These are phyloP conservation scores for Trichoderma asperelloides DNA, from an alignment of 495 filamentous ascomycete genomes.

Conservation along the genomic window DNA sequence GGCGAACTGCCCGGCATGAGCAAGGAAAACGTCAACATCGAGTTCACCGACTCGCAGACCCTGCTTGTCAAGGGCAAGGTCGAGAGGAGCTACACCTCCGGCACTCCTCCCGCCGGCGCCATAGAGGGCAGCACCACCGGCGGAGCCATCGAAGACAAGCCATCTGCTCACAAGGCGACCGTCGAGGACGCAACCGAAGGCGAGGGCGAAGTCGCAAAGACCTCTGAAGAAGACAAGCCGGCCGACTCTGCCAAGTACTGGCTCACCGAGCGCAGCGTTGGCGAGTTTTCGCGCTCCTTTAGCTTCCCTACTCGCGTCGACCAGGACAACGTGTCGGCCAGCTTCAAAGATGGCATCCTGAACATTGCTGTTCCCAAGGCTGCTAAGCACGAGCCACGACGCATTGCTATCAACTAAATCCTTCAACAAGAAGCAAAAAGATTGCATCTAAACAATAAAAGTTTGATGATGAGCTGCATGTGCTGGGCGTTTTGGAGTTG, in stretches of 20 bases:
- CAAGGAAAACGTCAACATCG: slow-evolving; percentile 63
- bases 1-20: slow-evolving; percentile 73
- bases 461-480: not conserved
- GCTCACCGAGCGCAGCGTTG: slow-evolving; percentile 70
- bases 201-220: slow-evolving; percentile 10
- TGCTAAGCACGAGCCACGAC: slow-evolving; percentile 32
- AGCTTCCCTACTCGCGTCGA: slow-evolving; percentile 66
- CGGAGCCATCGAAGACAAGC: slow-evolving; percentile 21
- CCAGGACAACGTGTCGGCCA: slow-evolving; percentile 70
- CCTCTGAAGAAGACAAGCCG: slow-evolving; percentile 18
- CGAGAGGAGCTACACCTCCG: slow-evolving; percentile 40
- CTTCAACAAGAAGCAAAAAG: not conserved
- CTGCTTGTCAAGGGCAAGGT: slow-evolving; percentile 55
- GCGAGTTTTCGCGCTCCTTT: slow-evolving; percentile 73
- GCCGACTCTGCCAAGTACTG: slow-evolving; percentile 50
- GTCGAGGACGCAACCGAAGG: slow-evolving; percentile 47
- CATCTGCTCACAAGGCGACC: slow-evolving; percentile 44
- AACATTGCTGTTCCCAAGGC: slow-evolving; percentile 68
- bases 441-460: not conserved
- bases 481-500: not conserved
- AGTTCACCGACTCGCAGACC: slow-evolving; percentile 64
- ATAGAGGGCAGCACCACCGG: slow-evolving; percentile 16
- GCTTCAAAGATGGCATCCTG: slow-evolving; percentile 49
- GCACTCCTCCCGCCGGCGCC: slow-evolving; percentile 28
- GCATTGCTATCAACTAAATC: slow-evolving; percentile 5